Conservation (phyloP, 176 grass and related monocot genomes). For the Lolium perenne region DNA sequence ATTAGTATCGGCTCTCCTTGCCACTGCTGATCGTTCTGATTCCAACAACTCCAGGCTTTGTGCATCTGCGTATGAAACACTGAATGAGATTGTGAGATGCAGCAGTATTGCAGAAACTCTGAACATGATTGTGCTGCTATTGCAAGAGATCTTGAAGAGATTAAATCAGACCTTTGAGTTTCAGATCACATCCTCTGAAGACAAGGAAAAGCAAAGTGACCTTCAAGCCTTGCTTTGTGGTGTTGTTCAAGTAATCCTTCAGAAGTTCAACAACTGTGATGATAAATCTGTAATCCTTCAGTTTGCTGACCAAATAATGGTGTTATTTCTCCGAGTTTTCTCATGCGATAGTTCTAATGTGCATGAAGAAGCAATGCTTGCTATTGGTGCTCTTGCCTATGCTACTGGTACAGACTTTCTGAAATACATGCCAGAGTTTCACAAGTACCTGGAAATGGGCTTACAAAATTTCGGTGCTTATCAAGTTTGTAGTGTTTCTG, state of each 20-base stretch:
- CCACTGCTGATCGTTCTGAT: conserved; percentile 58
- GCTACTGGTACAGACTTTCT: conserved; percentile 58
- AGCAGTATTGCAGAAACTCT: conserved; percentile 46
- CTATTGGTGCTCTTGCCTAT: conserved; percentile 62
- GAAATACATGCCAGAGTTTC: conserved; percentile 70
- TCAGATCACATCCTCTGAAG: conserved; percentile 53
- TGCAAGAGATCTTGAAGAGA: conserved; percentile 62
- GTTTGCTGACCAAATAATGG: conserved; percentile 66
- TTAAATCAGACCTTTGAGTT: conserved; percentile 62
- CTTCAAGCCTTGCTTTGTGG: conserved; percentile 67
- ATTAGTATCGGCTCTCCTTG: conserved; percentile 56
- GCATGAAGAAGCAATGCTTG: conserved; percentile 67
- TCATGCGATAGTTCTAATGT: conserved; percentile 59
- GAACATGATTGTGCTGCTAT: conserved; percentile 53
- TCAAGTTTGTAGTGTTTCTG: conserved; percentile 63
- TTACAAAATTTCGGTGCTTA: conserved; percentile 66
- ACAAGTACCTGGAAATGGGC: conserved; percentile 61
- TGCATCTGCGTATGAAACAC: conserved; percentile 58
- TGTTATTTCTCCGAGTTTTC: conserved; percentile 57
- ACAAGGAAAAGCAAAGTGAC: conserved; percentile 64
- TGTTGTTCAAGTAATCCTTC: conserved; percentile 63
- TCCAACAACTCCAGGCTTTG: conserved; percentile 45
- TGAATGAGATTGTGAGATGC: conserved; percentile 66
- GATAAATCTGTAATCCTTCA: conserved; percentile 55
- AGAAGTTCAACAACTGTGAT: conserved; percentile 50